Conservation (phyloP, 2,329 filamentous ascomycete species). For the Neopestalotiopsis sp. region DNA sequence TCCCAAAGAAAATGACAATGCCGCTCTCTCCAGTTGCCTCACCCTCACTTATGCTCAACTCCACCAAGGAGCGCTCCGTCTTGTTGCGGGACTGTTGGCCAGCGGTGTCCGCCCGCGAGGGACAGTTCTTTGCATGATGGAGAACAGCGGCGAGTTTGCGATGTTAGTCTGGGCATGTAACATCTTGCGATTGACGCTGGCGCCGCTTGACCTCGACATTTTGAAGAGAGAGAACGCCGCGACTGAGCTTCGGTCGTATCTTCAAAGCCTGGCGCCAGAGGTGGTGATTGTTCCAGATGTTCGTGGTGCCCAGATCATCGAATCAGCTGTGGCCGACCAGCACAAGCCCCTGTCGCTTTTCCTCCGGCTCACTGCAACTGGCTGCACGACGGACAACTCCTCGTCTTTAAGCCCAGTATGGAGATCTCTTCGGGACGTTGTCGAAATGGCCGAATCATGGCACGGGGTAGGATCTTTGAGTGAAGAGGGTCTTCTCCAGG, state of each 20-base stretch:
- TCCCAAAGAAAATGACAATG: background rate
- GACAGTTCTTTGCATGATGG: slow-evolving; percentile 18
- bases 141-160: slow-evolving; percentile 19
- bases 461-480: slow-evolving; percentile 4
- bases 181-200: slow-evolving; percentile 21
- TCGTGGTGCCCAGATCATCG: background rate
- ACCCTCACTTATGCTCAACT: slow-evolving; percentile 3
- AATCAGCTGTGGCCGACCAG: slow-evolving; percentile 15
- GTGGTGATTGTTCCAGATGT: slow-evolving; percentile 17
- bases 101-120: background rate
- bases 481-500: background rate
- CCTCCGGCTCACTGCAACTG: background rate
- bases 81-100: background rate
- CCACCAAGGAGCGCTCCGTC: background rate
- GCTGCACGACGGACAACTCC: background rate
- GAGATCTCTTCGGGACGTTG: background rate
- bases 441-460: background rate
- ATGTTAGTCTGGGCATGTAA: slow-evolving; percentile 22
- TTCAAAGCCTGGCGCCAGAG: slow-evolving; percentile 19
- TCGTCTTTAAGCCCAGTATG: background rate
- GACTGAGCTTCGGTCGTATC: slow-evolving; percentile 7
- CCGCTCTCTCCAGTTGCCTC: background rate
- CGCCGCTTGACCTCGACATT: slow-evolving; percentile 12
- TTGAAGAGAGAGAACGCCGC: slow-evolving; percentile 18
- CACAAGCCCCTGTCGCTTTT: slow-evolving; percentile 8